These are phyloP conservation scores for Podila horticola DNA, from an alignment of 192 early-diverging fungal genomes.

Conservation along the genomic window DNA sequence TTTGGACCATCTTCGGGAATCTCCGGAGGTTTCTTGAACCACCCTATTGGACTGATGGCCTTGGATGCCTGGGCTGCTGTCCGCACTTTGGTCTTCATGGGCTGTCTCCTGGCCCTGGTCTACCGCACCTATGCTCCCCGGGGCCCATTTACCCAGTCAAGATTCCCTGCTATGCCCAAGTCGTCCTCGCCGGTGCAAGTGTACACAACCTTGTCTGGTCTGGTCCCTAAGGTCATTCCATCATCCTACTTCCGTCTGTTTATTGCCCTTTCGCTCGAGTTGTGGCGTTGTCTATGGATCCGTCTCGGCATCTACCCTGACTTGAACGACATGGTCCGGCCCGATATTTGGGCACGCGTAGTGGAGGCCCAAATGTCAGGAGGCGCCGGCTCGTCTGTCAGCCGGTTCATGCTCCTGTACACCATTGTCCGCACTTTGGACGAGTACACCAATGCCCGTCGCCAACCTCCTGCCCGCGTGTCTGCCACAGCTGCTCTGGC, in stretches of 20 bases:
- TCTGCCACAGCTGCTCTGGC: constrained; percentile 47
- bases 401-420: constrained; percentile 47
- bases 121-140: constrained; percentile 45
- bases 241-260: constrained; percentile 42
- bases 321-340: constrained; percentile 48
- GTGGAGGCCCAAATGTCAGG: constrained; percentile 49
- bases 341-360: constrained; percentile 50
- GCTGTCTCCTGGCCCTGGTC: constrained; percentile 36
- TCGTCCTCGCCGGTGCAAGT: constrained; percentile 29
- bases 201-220: constrained; percentile 34
- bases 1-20: constrained; percentile 7
- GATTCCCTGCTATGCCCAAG: constrained; percentile 43
- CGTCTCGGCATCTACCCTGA: constrained; percentile 50
- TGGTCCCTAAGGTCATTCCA: constrained; percentile 40
- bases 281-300: constrained; percentile 51
- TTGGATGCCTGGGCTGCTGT: constrained; percentile 48
- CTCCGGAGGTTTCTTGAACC: background rate
- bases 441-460: constrained; percentile 50
- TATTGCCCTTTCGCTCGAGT: constrained; percentile 30
- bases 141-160: constrained; percentile 40
- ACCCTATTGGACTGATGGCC: constrained; percentile 15
- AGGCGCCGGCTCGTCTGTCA: constrained; percentile 31
- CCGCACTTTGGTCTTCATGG: constrained; percentile 42
- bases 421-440: constrained; percentile 48
- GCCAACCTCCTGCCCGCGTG: constrained; percentile 46